A percentile compares a stretch with the other conserved stretches of the same genome.
These are phyloP conservation scores for Cubamyces sp. DNA, from an alignment of 768 basidiomycete genomes.

Conservation along the genomic window DNA sequence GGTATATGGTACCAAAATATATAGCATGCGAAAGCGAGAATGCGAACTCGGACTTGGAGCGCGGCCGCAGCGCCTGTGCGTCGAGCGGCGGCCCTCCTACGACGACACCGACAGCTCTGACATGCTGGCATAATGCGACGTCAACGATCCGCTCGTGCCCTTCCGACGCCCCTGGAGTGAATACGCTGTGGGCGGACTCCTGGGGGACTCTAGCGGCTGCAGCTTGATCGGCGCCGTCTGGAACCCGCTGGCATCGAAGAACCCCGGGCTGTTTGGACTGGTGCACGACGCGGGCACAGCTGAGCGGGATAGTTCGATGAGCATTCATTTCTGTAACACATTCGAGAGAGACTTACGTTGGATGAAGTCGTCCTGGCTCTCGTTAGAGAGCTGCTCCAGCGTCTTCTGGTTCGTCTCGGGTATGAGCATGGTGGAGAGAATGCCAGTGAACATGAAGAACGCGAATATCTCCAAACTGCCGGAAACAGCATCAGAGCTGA, in stretches of 20 bases:
- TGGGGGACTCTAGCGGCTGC: slow-evolving; percentile 5
- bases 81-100: background rate
- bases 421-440: slow-evolving; percentile 45
- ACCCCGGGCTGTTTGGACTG: background rate
- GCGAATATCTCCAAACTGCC: slow-evolving; percentile 47
- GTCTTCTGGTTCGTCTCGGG: slow-evolving; percentile 46
- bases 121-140: slow-evolving; percentile 10
- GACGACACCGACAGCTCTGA: slow-evolving; percentile 13
- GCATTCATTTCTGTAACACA: no score
- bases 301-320: background rate
- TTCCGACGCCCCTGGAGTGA: background rate
- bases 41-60: no score
- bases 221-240: slow-evolving; percentile 14
- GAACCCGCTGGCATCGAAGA: slow-evolving; percentile 1
- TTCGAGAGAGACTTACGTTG: slow-evolving; percentile 6
- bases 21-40: no score
- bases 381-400: slow-evolving; percentile 43
- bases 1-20: no score
- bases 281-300: slow-evolving; percentile 1
- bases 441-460: slow-evolving; percentile 51
- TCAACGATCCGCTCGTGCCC: background rate
- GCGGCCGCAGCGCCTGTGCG: no score
- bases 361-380: slow-evolving; percentile 41
- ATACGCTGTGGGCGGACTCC: background rate
- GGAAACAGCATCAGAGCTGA: no score